Conservation (phyloP, 805 yeast species). For the Candida peoriensis region DNA sequence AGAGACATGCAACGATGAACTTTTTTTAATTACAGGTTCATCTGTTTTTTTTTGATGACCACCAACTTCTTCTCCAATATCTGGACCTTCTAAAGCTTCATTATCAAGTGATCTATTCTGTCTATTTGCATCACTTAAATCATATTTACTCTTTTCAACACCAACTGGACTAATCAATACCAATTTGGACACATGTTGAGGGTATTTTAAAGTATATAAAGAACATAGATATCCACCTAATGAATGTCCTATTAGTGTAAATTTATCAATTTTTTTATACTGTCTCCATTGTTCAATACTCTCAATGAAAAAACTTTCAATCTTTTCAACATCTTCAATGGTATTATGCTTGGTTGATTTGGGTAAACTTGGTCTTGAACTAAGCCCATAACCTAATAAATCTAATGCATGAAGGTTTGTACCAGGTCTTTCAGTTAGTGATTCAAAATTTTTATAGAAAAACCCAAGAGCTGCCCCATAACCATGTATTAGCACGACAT, state of each 20-base stretch:
- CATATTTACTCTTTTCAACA: slow-evolving; percentile 50
- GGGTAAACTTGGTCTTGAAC: slow-evolving; percentile 44
- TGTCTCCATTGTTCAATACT: slow-evolving; percentile 59
- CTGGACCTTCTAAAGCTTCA: slow-evolving; percentile 22
- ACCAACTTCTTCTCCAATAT: slow-evolving; percentile 29
- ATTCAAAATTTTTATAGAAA: slow-evolving; percentile 60
- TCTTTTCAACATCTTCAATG: slow-evolving; percentile 25
- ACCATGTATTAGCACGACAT: slow-evolving; percentile 74
- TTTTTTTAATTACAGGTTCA: slow-evolving; percentile 6
- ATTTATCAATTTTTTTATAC: slow-evolving; percentile 39
- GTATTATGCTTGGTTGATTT: slow-evolving; percentile 11
- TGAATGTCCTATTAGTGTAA: slow-evolving; percentile 63
- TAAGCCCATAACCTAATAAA: slow-evolving; percentile 57
- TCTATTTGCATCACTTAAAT: slow-evolving; percentile 10
- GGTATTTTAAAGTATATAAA: slow-evolving; percentile 52
- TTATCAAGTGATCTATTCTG: background rate
- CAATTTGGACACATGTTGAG: slow-evolving; percentile 44
- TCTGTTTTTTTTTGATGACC: slow-evolving; percentile 14
- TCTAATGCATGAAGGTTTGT: slow-evolving; percentile 56
- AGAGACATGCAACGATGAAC: slow-evolving; percentile 22
- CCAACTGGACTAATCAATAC: slow-evolving; percentile 70
- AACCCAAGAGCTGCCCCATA: slow-evolving; percentile 83
- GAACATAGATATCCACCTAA: slow-evolving; percentile 66
- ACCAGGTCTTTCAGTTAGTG: slow-evolving; percentile 44
- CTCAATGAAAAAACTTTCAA: slow-evolving; percentile 32